phyloP scores from a whole-genome alignment of 2,329 filamentous ascomycete genomes.

The Pestalotiopsis sp. region DNA sequence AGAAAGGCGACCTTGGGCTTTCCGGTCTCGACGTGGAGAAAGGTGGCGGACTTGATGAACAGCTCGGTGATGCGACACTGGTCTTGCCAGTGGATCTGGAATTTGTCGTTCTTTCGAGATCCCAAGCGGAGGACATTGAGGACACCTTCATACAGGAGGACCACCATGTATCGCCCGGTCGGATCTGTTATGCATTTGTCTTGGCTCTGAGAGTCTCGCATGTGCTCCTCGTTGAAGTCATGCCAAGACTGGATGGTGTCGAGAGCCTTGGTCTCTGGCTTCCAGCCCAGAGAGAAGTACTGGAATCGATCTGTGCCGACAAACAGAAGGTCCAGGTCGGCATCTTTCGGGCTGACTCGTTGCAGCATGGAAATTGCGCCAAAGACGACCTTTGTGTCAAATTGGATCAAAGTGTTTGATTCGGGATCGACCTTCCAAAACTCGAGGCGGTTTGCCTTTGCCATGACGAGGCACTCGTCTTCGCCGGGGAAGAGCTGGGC shows the following conservation, averaged over 20 bases:
- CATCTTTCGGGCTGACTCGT: conserved; percentile 74
- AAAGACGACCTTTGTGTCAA: conserved; percentile 71
- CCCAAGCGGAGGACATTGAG: conserved; percentile 57
- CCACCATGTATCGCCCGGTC: conserved; percentile 62
- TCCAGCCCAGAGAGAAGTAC: conserved; percentile 91
- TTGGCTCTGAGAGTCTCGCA: conserved; percentile 79
- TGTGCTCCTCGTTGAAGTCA: conserved; percentile 60
- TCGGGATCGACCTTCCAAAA: conserved; percentile 74
- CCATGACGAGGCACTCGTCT: conserved; percentile 82
- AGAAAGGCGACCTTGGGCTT: conserved; percentile 62
- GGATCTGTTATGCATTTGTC: conserved; percentile 86
- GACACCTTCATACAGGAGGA: conserved; percentile 64
- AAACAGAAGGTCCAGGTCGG: conserved; percentile 82
- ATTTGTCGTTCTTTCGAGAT: conserved; percentile 45
- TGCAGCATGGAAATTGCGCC: conserved; percentile 87
- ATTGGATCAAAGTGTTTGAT: conserved; percentile 61
- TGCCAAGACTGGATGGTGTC: conserved; percentile 54
- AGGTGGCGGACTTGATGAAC: conserved; percentile 60
- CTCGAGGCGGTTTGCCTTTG: conserved; percentile 88
- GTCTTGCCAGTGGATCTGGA: conserved; percentile 51
- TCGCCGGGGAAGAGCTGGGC: conserved; percentile 74
- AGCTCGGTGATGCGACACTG: conserved; percentile 62
- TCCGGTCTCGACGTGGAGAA: conserved; percentile 60
- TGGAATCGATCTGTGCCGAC: conserved; percentile 87
- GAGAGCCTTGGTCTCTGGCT: conserved; percentile 55